These are phyloP conservation scores for Xerophyta viscosa DNA, from an alignment of 106 monocot species.

Conservation along the genomic window DNA sequence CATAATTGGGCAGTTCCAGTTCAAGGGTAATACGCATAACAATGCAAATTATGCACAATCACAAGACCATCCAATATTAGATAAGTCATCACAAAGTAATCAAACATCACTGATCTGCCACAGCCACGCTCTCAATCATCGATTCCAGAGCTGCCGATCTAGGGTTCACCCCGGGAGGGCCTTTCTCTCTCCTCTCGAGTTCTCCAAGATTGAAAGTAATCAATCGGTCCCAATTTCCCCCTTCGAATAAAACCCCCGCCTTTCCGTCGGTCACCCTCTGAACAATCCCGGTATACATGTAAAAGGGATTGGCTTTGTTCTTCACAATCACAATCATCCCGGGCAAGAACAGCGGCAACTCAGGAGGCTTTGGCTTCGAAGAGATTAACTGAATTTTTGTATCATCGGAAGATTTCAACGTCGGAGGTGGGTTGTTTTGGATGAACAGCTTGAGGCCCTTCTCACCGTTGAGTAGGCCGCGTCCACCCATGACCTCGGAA, in stretches of 20 bases:
- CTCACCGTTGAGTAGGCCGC: slow-evolving; percentile 89
- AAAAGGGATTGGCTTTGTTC: slow-evolving; percentile 55
- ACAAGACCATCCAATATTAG: neutral
- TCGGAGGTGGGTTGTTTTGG: slow-evolving; percentile 55
- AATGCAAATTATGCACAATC: neutral
- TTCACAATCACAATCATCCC: slow-evolving; percentile 95
- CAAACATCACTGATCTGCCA: neutral
- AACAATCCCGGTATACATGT: slow-evolving; percentile 85
- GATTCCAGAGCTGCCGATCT: slow-evolving; percentile 68
- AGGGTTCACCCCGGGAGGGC: slow-evolving; percentile 86
- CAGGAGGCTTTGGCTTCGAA: slow-evolving; percentile 45
- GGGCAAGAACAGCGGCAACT: slow-evolving; percentile 81
- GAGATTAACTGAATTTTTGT: neutral
- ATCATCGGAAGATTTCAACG: slow-evolving; percentile 3
- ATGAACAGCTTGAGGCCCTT: slow-evolving; percentile 63
- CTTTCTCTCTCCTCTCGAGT: slow-evolving; percentile 89
- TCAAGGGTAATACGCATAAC: neutral
- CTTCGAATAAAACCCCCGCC: slow-evolving; percentile 83
- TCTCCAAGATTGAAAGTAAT: slow-evolving; percentile 65
- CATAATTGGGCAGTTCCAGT: too few relatives aligned
- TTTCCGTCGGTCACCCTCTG: slow-evolving; percentile 92
- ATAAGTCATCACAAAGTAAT: neutral
- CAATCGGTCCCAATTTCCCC: slow-evolving; percentile 87
- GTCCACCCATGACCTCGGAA: slow-evolving; percentile 64
- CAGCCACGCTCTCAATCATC: slow-evolving; percentile 13